Evolutionary conservation across 805 yeast species (phyloP).

Genomic region (Myxozyma melibiosi): DNA sequence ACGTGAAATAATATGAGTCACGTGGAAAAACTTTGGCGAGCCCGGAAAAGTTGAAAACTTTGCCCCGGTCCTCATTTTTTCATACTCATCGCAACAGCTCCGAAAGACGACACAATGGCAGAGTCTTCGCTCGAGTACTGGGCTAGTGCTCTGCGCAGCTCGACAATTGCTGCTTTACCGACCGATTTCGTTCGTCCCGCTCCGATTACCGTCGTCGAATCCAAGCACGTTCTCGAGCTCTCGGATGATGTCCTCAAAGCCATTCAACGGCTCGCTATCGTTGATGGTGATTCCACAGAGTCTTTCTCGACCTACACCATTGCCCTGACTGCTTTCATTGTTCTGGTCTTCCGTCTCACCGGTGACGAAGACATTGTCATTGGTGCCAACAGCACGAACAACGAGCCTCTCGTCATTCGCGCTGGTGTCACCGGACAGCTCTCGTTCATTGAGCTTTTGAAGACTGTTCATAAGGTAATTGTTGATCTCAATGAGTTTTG

Average conservation of each 20-base stretch:
- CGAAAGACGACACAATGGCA: constrained; percentile 5
- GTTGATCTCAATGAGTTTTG: neutral
- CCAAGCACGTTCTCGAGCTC: constrained; percentile 48
- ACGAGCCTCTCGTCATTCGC: constrained; percentile 62
- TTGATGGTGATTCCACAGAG: constrained; percentile 26
- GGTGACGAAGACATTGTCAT: constrained; percentile 95
- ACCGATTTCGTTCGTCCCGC: constrained; percentile 82
- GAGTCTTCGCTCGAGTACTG: constrained; percentile 47
- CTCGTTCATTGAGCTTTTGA: constrained; percentile 55
- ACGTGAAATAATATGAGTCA: too few relatives aligned
- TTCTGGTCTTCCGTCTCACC: constrained; percentile 74
- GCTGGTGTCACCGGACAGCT: constrained; percentile 50
- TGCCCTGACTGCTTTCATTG: constrained; percentile 67
- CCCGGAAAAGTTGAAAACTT: neutral
- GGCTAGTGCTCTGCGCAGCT: constrained; percentile 67
- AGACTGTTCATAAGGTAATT: constrained; percentile 46
- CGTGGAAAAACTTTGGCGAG: too few relatives aligned
- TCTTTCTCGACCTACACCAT: constrained; percentile 39
- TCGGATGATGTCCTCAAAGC: constrained; percentile 33
- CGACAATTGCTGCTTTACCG: constrained; percentile 86
- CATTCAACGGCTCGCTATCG: constrained; percentile 29
- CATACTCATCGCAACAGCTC: neutral
- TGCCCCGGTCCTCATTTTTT: neutral
- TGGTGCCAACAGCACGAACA: constrained; percentile 60
- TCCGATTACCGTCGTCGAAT: constrained; percentile 66